phyloP scores from a whole-genome alignment of 345 rosid genomes.

The Eucalyptus paniculata region DNA sequence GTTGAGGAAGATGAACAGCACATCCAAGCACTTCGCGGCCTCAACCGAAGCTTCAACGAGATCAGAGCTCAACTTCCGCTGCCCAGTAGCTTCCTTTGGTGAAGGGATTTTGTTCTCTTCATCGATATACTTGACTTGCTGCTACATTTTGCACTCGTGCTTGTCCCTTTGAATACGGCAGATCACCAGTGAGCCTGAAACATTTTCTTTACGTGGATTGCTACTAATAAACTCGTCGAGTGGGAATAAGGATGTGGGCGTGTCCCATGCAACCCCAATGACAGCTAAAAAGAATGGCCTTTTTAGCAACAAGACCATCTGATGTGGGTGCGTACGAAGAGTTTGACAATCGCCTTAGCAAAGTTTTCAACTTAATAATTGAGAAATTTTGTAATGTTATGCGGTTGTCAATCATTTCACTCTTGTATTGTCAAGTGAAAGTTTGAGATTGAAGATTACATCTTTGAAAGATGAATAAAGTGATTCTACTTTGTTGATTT shows the following conservation, averaged over 20 bases:
- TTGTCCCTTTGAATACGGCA: background rate
- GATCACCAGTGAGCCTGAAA: background rate
- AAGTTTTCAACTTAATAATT: background rate
- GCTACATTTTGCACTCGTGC: background rate
- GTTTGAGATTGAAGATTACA: background rate
- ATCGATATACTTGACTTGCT: background rate
- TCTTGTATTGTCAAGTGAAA: background rate
- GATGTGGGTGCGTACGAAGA: background rate
- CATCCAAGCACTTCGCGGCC: conserved; percentile 24
- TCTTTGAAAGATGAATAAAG: background rate
- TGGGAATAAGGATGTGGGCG: background rate
- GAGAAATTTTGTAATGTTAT: background rate
- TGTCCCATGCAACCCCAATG: background rate
- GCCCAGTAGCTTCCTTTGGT: conserved; percentile 12
- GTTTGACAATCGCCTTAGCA: background rate
- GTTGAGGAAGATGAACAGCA: conserved; percentile 50
- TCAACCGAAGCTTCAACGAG: conserved; percentile 35
- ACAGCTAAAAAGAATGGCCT: background rate
- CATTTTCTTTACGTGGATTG: background rate
- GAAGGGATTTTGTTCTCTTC: background rate
- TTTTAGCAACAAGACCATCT: background rate
- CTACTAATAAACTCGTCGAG: background rate
- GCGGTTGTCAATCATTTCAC: background rate
- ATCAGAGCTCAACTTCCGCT: conserved; percentile 24
- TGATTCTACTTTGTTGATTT: background rate